Evolutionary conservation across 352 stramenopile genomes (phyloP), one percentile per base, ranked within the genome.

Genomic region (Phytophthora litchii): DNA sequence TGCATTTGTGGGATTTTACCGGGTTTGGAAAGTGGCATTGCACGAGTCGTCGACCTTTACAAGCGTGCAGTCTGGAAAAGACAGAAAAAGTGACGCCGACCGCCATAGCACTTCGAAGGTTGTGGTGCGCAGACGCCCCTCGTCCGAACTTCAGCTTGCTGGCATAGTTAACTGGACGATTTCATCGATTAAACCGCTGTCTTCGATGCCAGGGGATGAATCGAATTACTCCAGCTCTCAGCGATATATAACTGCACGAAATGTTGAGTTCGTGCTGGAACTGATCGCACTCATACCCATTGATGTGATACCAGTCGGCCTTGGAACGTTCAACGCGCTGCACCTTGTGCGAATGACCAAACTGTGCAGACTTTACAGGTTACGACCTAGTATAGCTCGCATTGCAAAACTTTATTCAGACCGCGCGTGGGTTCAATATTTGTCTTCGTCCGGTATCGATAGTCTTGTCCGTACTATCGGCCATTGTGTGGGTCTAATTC

Each of bases 271-370:
- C 7, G n/a, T 63, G 10, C 56, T 91, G 1, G 78, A 91, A 64
- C 13, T 75, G 1, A 36, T 82, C 4, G 80, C 82, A 1, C 9
- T 91, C 4, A 9, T 84, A 4, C 82, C 82, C 0, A 49, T 89
- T 1, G 82, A 90, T 27, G 1, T 88, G 3, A 45, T 89, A 3
- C 66, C 50, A 7, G 31, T 79, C 1, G 60, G 50, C 10, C 50
- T 68, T 6, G 35, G 54, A 0, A 52, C 68, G 16, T 78, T 72
- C 40, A 91, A 91, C 19, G 38, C 66, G 14, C 54, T 91, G 0
- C 83, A 92, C 34, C 35, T 90, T 1, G 61, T 77, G 8, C 79
- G 83, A 7, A 11, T 86, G 12, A 72, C 74, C 4, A 92, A 92
- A 38, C 37, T 92, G 1, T 75, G 74, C 2, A 74, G 81, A 2